Percentiles rank a stretch among this genome's conserved stretches.
These are phyloP conservation scores for Fraxinus nigra DNA, from an alignment of 305 asterid genomes.

Conservation along the genomic window DNA sequence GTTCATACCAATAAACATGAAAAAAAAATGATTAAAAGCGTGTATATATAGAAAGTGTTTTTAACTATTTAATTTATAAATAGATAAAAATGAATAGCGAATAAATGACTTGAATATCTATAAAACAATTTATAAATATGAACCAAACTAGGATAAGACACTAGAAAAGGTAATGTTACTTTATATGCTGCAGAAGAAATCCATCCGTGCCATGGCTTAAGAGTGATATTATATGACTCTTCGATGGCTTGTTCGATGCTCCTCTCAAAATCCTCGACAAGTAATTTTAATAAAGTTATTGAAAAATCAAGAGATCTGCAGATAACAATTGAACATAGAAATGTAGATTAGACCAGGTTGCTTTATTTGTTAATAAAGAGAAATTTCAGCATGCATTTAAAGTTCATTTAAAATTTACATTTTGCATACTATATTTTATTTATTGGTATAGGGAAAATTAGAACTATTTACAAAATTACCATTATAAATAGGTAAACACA, in stretches of 20 bases:
- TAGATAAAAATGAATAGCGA: not conserved
- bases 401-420: too few relatives aligned
- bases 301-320: slow-evolving; percentile 79
- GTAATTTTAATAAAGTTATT: slow-evolving; percentile 46
- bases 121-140: too few relatives aligned
- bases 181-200: slow-evolving; percentile 77
- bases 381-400: too few relatives aligned
- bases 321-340: not conserved
- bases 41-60: not conserved
- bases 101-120: too few relatives aligned
- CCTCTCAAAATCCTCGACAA: slow-evolving; percentile 57
- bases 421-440: too few relatives aligned
- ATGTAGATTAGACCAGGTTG: not conserved
- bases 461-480: too few relatives aligned
- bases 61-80: not conserved
- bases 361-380: too few relatives aligned
- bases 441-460: too few relatives aligned
- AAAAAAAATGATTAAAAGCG: not conserved
- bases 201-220: slow-evolving; percentile 99
- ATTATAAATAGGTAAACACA: too few relatives aligned
- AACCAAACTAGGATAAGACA: too few relatives aligned
- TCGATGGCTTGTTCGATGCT: slow-evolving; percentile 73
- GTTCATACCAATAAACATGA: not conserved
- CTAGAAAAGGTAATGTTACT: slow-evolving; percentile 30
- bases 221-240: slow-evolving; percentile 56